These are phyloP conservation scores for Xerocomellus amylosporus DNA, from an alignment of 768 basidiomycete genomes.

Conservation along the genomic window DNA sequence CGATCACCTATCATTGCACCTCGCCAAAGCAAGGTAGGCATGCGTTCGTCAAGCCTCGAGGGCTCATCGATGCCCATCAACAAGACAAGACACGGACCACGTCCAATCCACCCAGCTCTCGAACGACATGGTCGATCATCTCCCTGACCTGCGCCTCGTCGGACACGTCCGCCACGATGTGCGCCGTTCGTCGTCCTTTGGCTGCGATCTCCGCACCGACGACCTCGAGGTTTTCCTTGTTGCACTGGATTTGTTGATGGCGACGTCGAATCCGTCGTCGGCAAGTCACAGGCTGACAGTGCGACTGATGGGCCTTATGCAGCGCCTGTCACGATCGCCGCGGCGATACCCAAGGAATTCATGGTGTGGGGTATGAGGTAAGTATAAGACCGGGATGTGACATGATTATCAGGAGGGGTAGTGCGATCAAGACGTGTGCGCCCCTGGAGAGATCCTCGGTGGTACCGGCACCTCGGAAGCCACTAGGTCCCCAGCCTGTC, in stretches of 20 bases:
- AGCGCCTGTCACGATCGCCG: constrained; percentile 42
- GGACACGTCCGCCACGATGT: neutral
- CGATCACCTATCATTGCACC: constrained; percentile 7
- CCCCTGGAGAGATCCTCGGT: neutral
- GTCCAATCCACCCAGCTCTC: constrained; percentile 10
- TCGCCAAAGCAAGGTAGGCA: neutral
- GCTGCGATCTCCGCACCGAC: neutral
- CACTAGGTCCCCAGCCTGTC: too few species aligned
- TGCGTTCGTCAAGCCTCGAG: neutral
- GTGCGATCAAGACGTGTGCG: too few species aligned
- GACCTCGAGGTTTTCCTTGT: constrained; percentile 1
- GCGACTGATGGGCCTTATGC: constrained; percentile 44
- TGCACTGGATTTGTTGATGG: constrained; percentile 41
- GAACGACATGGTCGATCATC: constrained; percentile 11
- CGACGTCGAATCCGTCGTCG: constrained; percentile 43
- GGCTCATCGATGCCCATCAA: neutral
- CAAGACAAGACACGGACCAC: constrained; percentile 6
- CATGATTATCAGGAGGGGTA: neutral
- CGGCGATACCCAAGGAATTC: constrained; percentile 23
- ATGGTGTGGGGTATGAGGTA: neutral
- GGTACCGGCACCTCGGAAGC: neutral
- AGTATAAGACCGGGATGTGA: neutral
- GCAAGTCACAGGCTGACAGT: too few species aligned
- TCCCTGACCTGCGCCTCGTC: constrained; percentile 7
- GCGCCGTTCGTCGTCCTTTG: neutral